Percentiles rank a stretch among this genome's conserved stretches.
Conservation (phyloP, 1,139 yeast genomes). For the Debaryomyces psychrophilus region DNA sequence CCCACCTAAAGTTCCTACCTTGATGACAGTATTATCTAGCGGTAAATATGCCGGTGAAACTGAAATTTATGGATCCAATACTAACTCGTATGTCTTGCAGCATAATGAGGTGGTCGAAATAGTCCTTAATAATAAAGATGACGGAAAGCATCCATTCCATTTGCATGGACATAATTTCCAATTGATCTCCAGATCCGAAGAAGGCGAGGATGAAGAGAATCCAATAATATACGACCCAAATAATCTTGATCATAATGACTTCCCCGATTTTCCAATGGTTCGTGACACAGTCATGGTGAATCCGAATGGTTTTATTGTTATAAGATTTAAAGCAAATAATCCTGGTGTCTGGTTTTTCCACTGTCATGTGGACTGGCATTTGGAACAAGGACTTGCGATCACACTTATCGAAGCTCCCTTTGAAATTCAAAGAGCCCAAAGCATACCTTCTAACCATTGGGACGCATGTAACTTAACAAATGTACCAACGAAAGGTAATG, state of each 20-base stretch:
- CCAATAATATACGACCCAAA: constrained; percentile 44
- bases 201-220: constrained; percentile 36
- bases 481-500: constrained; percentile 67
- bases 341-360: constrained; percentile 71
- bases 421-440: constrained; percentile 56
- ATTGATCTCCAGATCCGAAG: constrained; percentile 43
- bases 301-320: constrained; percentile 67
- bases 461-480: constrained; percentile 59
- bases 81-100: constrained; percentile 71
- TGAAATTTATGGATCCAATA: constrained; percentile 67
- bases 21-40: constrained; percentile 73
- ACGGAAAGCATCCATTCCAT: constrained; percentile 89
- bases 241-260: constrained; percentile 33
- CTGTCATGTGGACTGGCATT: constrained; percentile 68
- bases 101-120: constrained; percentile 70
- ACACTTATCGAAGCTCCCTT: constrained; percentile 54
- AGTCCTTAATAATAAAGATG: constrained; percentile 68
- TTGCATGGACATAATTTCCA: constrained; percentile 83
- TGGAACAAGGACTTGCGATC: constrained; percentile 62
- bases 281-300: constrained; percentile 71
- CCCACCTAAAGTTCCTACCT: constrained; percentile 79
- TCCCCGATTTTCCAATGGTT: constrained; percentile 58
- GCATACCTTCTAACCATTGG: constrained; percentile 57
- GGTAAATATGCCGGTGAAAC: constrained; percentile 54
- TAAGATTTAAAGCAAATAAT: constrained; percentile 59